Evolutionary conservation across 352 stramenopile genomes (phyloP).

Genomic region (Phytophthora pisi): DNA sequence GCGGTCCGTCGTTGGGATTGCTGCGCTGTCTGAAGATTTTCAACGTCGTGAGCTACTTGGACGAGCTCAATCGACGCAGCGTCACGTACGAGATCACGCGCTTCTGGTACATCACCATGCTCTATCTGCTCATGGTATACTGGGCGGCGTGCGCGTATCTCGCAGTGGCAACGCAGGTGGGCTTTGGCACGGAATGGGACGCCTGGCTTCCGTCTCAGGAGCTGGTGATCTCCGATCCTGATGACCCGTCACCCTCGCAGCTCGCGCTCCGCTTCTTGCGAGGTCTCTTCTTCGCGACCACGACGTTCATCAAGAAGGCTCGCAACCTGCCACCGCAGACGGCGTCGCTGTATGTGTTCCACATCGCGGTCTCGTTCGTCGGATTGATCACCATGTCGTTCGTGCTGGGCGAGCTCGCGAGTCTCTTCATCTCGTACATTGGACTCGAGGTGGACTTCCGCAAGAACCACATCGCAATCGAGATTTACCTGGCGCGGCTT

Average conservation of each 20-base stretch:
- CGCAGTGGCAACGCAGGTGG: slow-evolving; percentile 37
- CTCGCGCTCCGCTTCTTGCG: slow-evolving; percentile 45
- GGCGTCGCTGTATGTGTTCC: slow-evolving; percentile 42
- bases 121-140: slow-evolving; percentile 69
- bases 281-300: slow-evolving; percentile 50
- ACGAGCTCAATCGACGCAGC: slow-evolving; percentile 62
- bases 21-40: slow-evolving; percentile 53
- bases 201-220: slow-evolving; percentile 50
- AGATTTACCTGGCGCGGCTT: slow-evolving; percentile 45
- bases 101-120: slow-evolving; percentile 54
- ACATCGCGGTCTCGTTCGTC: slow-evolving; percentile 43
- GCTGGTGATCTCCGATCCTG: slow-evolving; percentile 34
- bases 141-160: slow-evolving; percentile 64
- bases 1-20: slow-evolving; percentile 38
- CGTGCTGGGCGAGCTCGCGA: slow-evolving; percentile 52
- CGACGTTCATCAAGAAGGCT: slow-evolving; percentile 52
- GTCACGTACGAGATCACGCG: slow-evolving; percentile 59
- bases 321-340: slow-evolving; percentile 39
- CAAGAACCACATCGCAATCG: slow-evolving; percentile 55
- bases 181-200: slow-evolving; percentile 59
- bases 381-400: slow-evolving; percentile 56
- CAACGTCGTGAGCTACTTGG: slow-evolving; percentile 60
- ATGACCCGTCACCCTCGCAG: slow-evolving; percentile 34
- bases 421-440: slow-evolving; percentile 57
- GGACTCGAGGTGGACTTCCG: slow-evolving; percentile 61